These are phyloP conservation scores for Camelina hispida DNA, from an alignment of 345 rosid species.

Conservation along the genomic window DNA sequence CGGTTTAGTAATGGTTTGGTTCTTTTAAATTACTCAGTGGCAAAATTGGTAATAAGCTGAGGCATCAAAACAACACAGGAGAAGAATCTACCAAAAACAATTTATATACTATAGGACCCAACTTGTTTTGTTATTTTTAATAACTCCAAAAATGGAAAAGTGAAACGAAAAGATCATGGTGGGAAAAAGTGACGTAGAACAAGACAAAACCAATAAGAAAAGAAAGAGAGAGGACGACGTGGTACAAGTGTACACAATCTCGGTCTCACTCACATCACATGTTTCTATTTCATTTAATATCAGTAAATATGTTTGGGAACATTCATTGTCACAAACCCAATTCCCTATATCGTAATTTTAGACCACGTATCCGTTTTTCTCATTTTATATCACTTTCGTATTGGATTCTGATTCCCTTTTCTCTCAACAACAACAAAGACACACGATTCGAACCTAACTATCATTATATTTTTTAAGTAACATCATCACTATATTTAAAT, in stretches of 20 bases:
- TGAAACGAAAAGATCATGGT: slow-evolving; percentile 37
- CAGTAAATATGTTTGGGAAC: slow-evolving; percentile 18
- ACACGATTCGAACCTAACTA: neutral
- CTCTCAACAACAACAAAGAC: neutral
- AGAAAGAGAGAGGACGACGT: slow-evolving; percentile 25
- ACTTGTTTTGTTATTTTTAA: slow-evolving; percentile 30
- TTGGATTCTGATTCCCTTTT: slow-evolving; percentile 29
- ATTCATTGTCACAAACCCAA: slow-evolving; percentile 28
- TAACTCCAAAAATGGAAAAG: slow-evolving; percentile 37
- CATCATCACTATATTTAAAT: neutral
- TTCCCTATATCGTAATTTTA: slow-evolving; percentile 8
- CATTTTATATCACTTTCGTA: slow-evolving; percentile 16
- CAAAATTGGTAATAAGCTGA: slow-evolving; percentile 10
- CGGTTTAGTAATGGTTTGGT: slow-evolving; percentile 12
- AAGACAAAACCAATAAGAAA: slow-evolving; percentile 22
- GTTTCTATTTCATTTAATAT: slow-evolving; percentile 29
- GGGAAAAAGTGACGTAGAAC: slow-evolving; percentile 28
- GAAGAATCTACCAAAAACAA: slow-evolving; percentile 30
- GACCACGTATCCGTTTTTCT: neutral
- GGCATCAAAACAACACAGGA: neutral
- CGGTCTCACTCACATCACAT: slow-evolving; percentile 38
- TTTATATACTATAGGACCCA: slow-evolving; percentile 35
- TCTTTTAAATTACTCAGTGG: neutral
- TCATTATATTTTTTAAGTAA: neutral
- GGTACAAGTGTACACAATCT: slow-evolving; percentile 37